A percentile compares a stretch with the other conserved stretches of the same genome.
Evolutionary conservation across 495 filamentous ascomycete genomes (phyloP).

Genomic region (Mycothermus thermophilus): DNA sequence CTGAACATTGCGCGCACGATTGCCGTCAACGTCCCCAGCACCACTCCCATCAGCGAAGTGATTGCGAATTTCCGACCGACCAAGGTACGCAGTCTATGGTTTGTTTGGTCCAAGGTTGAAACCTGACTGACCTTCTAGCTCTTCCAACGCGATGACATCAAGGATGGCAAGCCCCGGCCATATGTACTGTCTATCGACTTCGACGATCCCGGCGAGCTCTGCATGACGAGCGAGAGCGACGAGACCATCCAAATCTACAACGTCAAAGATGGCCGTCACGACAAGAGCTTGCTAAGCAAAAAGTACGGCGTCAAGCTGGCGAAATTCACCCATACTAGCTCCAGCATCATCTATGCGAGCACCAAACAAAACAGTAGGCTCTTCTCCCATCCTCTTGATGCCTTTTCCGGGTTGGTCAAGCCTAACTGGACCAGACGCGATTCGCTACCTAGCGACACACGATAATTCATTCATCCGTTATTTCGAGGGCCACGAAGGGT

Average conservation of each 20-base stretch:
- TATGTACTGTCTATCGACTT: constrained; percentile 69
- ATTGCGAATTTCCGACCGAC: constrained; percentile 36
- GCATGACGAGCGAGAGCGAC: constrained; percentile 77
- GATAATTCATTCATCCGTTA: constrained; percentile 93
- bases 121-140: constrained; percentile 18
- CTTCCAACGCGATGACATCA: constrained; percentile 30
- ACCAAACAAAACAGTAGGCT: constrained; percentile 73
- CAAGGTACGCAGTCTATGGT: constrained; percentile 26
- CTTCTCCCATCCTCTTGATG: background rate
- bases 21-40: constrained; percentile 18
- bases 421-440: constrained; percentile 43
- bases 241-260: constrained; percentile 93
- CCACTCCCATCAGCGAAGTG: constrained; percentile 32
- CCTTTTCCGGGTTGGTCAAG: background rate
- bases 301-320: constrained; percentile 94
- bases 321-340: constrained; percentile 80
- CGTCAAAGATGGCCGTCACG: constrained; percentile 72
- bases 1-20: constrained; percentile 28
- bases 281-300: constrained; percentile 72
- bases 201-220: constrained; percentile 80
- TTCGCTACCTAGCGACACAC: constrained; percentile 84
- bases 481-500: constrained; percentile 72
- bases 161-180: constrained; percentile 26
- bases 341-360: constrained; percentile 83
- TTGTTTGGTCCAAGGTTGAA: constrained; percentile 2